Base-by-base conservation (phyloP, 176 grass and related monocot genomes). In the Aegilops tauschii region DNA sequence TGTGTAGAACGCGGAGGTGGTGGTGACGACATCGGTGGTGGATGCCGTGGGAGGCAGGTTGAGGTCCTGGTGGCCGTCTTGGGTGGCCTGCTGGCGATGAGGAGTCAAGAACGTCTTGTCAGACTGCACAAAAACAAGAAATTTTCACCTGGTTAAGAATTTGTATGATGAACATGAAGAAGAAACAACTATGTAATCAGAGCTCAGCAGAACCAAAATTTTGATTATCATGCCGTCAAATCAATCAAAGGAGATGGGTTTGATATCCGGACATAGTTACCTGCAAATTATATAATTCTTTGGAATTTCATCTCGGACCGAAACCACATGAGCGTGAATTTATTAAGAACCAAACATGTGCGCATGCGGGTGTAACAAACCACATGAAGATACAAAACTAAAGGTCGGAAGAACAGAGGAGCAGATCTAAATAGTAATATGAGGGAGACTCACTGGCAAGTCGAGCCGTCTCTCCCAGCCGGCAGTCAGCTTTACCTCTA, bases 381-480 rank as follows among this genome's bases (percentile, higher is more conserved):
- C 31, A 31, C 31, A 31, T 31, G 31, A 30, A 25, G 23, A 25
- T 25, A 25, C 23, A 25, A 25, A 47, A 35, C 7, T 9, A 8
- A 34, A 79, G 12, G 40, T 29, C 35, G 17, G 5, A 40, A 70
- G 40, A 34, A 61, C 1, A 47, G 11, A 56, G 9, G 21, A 12
- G 25, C 65, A 37, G 30, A 85, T 29, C 44, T 2, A 65, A 12
- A 23, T 12, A 18, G 1, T 10, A 27, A 45, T 47, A 37, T 3
- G 10, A 81, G 45, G 67, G 39, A 40, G 39, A 65, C 69, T 90
- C 71, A 90, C 87, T 81, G 65, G 27, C 5, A 93, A 81, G 5
- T 93, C 91, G 30, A 93, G 91, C 42, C 81, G 69, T 47, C 87
- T 76, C 87, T 93, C 91, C 80, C 85, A 93, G 1, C 87, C 70